Base-by-base conservation (phyloP, 2,329 filamentous ascomycete genomes). In the Colletotrichum nymphaeae region DNA sequence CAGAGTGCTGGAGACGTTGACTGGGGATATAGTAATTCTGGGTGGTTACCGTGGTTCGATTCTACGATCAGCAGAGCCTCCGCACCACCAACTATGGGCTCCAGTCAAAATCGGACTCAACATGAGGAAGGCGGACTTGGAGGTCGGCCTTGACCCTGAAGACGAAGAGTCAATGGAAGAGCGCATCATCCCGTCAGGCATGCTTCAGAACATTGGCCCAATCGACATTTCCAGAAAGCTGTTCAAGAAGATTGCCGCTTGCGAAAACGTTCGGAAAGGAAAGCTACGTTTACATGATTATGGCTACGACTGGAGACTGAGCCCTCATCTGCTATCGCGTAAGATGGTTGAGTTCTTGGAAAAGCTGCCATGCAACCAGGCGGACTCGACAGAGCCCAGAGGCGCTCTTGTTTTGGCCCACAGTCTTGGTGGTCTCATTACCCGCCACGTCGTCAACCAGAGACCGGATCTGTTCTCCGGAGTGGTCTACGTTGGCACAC, bases 231-330 rank as follows among this genome's bases (percentile, higher is more conserved):
- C 94, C 5, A 92, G 91, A 71, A 90, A 94, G 52, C 85, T 98
- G 1, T 92, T 98, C 82, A 95, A 94, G 79, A 92, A 93, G 68
- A 82, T 98, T 24, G 88, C 90, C 63, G 91, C 92, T 37, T 94
- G 90, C 76, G 91, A 94, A 14, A 97, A 97, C 78, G 91, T 90
- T 1, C 88, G 89, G 65, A 87, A 85, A 4, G 94, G 94, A 8
- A 92, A 89, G 75, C 84, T 98, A 6, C 88, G 95, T 59, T 89
- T 98, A 1, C 95, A 95, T 86, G 93, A 98, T 78, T 98, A 96
- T 79, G 95, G 95, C 22, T 98, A 98, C 78, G 96, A 98, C 83
- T 98, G 96, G 96, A 89, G 96, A 19, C 85, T 98, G 52, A 97
- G 94, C 75, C 96, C 96, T 1, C 89, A 93, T 78, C 85, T 95